Base-by-base conservation (phyloP, 768 basidiomycete genomes). In the Pluteus cervinus region DNA sequence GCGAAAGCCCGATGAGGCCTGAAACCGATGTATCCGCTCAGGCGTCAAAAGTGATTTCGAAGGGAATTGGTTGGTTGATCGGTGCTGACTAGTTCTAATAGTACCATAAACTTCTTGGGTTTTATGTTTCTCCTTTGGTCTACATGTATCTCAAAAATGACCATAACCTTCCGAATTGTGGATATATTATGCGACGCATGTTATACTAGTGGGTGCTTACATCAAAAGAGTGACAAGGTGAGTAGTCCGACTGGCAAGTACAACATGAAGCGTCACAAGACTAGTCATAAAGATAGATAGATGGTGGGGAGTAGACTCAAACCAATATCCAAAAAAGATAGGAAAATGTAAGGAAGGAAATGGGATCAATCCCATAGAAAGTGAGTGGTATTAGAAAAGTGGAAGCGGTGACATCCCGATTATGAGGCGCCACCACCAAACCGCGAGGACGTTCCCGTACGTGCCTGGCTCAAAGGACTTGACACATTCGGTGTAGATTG, bases 11-110 rank as follows among this genome's bases (percentile, higher is more conserved):
- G 32, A 56, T 66, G 33, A 60, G 63, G 41, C 61, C 59, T 42
- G 73, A 73, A 36, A 64, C 64, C 25, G 83, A 84, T 37, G 79
- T 86, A 28, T 76, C 81, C 14, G 57, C 73, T n/a, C 80, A 83
- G 49, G 89, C 89, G 2, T 76, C 79, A 33, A 72, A 81, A 22
- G 88, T 79, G 3, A 58, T 98, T 28, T 86, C 88, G 24, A 83
- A 84, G 51, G 94, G 94, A 6, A 88, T 98, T 36, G 93, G 93
- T 20, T 98, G 94, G 94, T 68, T 98, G 20, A 80, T 98, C 40
- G 94, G 94, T 28, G 86, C 80, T 9, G 91, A 92, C 43, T n/a
- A 31, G 8, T 31, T 24, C 20, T 21, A 39, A 25, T 36, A 25
- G 2, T 38, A 16, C 29, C 7, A 29, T 26, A 33, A 23, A 9